phyloP scores from a whole-genome alignment of 2,329 filamentous ascomycete species.

The Fusarium pseudograminearum region DNA sequence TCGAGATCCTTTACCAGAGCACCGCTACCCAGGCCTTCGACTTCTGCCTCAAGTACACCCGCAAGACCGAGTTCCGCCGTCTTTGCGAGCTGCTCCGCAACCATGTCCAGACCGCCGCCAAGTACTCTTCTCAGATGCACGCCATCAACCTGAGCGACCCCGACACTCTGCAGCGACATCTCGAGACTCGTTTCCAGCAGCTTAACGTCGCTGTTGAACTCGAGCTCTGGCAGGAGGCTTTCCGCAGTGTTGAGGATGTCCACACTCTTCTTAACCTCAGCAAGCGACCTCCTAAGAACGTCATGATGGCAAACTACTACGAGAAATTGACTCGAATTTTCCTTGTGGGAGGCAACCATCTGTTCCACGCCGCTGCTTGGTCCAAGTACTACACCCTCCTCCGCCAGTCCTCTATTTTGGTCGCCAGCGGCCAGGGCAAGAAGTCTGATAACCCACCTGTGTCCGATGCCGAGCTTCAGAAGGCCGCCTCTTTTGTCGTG shows the following conservation, averaged over 20 bases:
- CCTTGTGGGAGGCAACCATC: conserved; percentile 98
- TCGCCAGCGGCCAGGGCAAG: conserved; percentile 86
- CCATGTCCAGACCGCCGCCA: conserved; percentile 98
- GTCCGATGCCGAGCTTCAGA: conserved; percentile 89
- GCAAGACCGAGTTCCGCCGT: conserved; percentile 99
- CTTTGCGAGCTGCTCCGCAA: conserved; percentile 98
- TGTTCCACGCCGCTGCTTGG: conserved; percentile 98
- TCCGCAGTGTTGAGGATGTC: conserved; percentile 98
- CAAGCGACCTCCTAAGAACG: conserved; percentile 97
- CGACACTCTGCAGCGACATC: conserved; percentile 94
- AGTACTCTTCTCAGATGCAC: conserved; percentile 99
- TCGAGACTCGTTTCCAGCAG: conserved; percentile 98
- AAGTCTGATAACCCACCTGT: conserved; percentile 96
- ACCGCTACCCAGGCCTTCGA: conserved; percentile 98
- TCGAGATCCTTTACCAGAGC: conserved; percentile 98
- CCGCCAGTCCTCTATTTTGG: conserved; percentile 85
- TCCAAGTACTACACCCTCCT: conserved; percentile 97
- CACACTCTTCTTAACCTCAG: conserved; percentile 96
- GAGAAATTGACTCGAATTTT: conserved; percentile 99
- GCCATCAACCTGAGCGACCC: conserved; percentile 99
- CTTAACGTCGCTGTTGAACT: conserved; percentile 97
- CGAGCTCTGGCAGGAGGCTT: conserved; percentile 98
- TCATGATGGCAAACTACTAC: conserved; percentile 99
- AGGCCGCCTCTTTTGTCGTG: conserved; percentile 94
- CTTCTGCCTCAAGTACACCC: conserved; percentile 97